phyloP scores from a whole-genome alignment of 2,329 filamentous ascomycete species.

The Diaporthe ampelina region DNA sequence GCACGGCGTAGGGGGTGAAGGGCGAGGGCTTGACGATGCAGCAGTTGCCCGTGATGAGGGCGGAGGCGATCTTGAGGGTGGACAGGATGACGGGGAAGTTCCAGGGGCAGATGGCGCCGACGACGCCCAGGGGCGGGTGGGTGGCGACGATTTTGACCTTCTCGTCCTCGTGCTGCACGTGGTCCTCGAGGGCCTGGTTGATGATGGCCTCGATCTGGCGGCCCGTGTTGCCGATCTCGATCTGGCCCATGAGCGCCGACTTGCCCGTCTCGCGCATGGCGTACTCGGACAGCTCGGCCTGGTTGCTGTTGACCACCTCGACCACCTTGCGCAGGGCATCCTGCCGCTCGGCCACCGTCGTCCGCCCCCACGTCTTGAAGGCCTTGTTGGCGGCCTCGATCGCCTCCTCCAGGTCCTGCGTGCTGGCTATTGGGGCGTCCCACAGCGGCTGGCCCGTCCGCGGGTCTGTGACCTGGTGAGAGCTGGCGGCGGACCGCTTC shows the following conservation, averaged over 20 bases:
- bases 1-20: conserved; percentile 62
- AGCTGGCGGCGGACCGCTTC: conserved; percentile 50
- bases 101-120: conserved; percentile 72
- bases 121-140: conserved; percentile 63
- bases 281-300: conserved; percentile 59
- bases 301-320: conserved; percentile 55
- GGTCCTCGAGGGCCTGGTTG: conserved; percentile 57
- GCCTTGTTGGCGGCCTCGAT: conserved; percentile 61
- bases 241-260: conserved; percentile 56
- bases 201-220: conserved; percentile 55
- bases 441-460: conserved; percentile 59
- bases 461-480: conserved; percentile 58
- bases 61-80: conserved; percentile 64
- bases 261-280: conserved; percentile 67
- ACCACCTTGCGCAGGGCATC: conserved; percentile 56
- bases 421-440: conserved; percentile 59
- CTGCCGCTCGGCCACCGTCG: conserved; percentile 58
- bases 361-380: conserved; percentile 62
- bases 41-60: conserved; percentile 66
- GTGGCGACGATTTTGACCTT: conserved; percentile 57
- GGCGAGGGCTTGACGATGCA: conserved; percentile 66
- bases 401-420: conserved; percentile 59
- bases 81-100: conserved; percentile 67
- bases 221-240: conserved; percentile 55
- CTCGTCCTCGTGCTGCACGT: conserved; percentile 62